Evolutionary conservation across 1,284 basidiomycete species (phyloP).

Genomic region (Sanghuangporus baumii): DNA sequence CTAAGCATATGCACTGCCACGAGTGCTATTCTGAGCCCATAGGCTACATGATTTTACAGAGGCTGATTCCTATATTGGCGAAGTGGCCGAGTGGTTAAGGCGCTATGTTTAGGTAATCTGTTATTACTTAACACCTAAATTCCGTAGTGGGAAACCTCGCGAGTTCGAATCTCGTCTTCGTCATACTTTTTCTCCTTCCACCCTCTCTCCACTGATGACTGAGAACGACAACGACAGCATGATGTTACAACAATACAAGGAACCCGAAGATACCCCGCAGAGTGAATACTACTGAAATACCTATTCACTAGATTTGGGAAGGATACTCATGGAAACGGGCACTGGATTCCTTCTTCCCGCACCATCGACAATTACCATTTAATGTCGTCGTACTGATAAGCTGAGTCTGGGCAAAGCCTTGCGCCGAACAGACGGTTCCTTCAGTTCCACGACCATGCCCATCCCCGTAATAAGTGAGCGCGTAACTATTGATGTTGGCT

Average conservation of each 20-base stretch:
- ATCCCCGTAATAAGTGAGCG: slow-evolving; percentile 17
- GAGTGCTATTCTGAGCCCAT: background rate
- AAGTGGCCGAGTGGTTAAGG: slow-evolving; percentile 61
- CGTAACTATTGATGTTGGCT: background rate
- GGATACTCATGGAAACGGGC: background rate
- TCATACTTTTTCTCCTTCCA: slow-evolving; percentile 7
- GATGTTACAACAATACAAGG: no score
- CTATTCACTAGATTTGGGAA: background rate
- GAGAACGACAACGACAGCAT: no score
- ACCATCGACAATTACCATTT: background rate
- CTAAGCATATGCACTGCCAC: background rate
- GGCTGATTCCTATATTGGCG: no score
- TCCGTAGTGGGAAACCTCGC: slow-evolving; percentile 58
- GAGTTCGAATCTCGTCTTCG: slow-evolving; percentile 54
- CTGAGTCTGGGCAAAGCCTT: background rate
- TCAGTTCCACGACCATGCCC: slow-evolving; percentile 1
- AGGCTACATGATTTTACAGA: background rate
- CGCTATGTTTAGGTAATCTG: slow-evolving; percentile 49
- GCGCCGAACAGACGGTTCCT: background rate
- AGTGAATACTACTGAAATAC: no score
- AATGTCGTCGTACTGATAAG: background rate
- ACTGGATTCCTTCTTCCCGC: background rate
- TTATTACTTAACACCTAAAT: slow-evolving; percentile 21
- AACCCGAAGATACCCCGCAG: no score
- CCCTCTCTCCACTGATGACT: background rate